These are phyloP conservation scores for Cadophora gregata DNA, from an alignment of 2,329 filamentous ascomycete genomes.

Conservation along the genomic window DNA sequence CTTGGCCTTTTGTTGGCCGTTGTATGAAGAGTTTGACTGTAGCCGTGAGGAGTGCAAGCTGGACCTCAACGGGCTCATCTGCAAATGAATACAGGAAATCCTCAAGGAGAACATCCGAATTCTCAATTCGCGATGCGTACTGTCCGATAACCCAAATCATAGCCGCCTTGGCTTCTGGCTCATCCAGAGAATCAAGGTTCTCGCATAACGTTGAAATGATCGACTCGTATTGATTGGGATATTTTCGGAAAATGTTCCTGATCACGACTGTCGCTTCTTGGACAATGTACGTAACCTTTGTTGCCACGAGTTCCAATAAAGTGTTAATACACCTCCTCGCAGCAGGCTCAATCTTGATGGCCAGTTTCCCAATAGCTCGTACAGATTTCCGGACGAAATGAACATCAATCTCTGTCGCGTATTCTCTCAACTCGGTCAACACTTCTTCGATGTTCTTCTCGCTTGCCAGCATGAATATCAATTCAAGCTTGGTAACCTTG, in stretches of 20 bases:
- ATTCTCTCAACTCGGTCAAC: slow-evolving; percentile 90
- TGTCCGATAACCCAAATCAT: slow-evolving; percentile 99
- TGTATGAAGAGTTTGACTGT: slow-evolving; percentile 99
- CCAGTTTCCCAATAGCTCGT: slow-evolving; percentile 94
- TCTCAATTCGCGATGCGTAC: slow-evolving; percentile 96
- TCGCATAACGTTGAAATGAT: slow-evolving; percentile 97
- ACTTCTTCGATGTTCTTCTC: slow-evolving; percentile 97
- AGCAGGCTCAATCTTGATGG: slow-evolving; percentile 97
- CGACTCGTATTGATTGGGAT: slow-evolving; percentile 97
- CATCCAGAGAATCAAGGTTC: slow-evolving; percentile 93
- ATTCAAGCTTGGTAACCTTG: slow-evolving; percentile 97
- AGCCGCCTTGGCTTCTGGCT: slow-evolving; percentile 96
- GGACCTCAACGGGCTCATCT: slow-evolving; percentile 94
- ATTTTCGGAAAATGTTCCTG: slow-evolving; percentile 98
- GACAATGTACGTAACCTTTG: slow-evolving; percentile 98
- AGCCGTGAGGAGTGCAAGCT: slow-evolving; percentile 90
- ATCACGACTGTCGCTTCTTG: slow-evolving; percentile 99
- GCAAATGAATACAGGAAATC: slow-evolving; percentile 94
- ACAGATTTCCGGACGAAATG: slow-evolving; percentile 99
- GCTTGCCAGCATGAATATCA: slow-evolving; percentile 98
- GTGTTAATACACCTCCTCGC: slow-evolving; percentile 91
- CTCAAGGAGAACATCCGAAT: slow-evolving; percentile 90
- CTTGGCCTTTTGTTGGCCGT: slow-evolving; percentile 90
- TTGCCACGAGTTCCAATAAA: slow-evolving; percentile 89
- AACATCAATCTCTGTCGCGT: slow-evolving; percentile 97